Percentiles rank a stretch among this genome's conserved stretches.
phyloP scores from a whole-genome alignment of 169 alveolate species.

The Plasmodium coatneyi region DNA sequence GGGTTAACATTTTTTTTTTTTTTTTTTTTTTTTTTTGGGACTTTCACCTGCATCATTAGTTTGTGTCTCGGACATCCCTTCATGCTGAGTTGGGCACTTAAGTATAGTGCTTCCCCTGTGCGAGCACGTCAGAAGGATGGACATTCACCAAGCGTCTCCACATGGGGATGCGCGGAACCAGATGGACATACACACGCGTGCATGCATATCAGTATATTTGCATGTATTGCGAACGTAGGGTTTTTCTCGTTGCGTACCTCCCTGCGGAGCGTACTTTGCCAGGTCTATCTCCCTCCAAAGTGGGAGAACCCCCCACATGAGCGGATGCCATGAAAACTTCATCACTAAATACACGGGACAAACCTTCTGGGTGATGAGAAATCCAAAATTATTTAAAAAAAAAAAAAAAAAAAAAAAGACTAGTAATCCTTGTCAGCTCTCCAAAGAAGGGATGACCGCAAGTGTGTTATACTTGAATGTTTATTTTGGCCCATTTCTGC shows the following conservation, averaged over 20 bases:
- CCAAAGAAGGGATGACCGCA: not conserved
- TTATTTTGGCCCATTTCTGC: not conserved
- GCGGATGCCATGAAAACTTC: not conserved
- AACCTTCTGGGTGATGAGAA: not conserved
- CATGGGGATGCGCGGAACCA: not conserved
- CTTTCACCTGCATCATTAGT: not conserved
- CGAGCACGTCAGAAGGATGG: not conserved
- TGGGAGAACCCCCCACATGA: not conserved
- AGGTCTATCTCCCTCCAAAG: not conserved
- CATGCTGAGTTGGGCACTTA: not conserved
- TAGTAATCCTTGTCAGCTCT: not conserved
- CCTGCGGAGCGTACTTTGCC: not conserved
- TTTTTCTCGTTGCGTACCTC: not conserved
- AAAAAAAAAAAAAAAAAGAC: not conserved
- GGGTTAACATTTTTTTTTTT: not conserved
- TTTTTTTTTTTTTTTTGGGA: not conserved
- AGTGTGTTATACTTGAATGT: not conserved
- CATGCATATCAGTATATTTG: not conserved
- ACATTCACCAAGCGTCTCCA: not conserved
- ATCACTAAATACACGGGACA: not conserved
- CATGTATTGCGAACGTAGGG: not conserved
- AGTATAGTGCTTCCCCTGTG: not conserved
- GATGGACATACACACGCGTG: not conserved
- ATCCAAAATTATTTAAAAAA: not conserved
- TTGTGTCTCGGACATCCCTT: not conserved